These are phyloP conservation scores for Lagerstroemia speciosa DNA, from an alignment of 345 rosid genomes.

Conservation along the genomic window DNA sequence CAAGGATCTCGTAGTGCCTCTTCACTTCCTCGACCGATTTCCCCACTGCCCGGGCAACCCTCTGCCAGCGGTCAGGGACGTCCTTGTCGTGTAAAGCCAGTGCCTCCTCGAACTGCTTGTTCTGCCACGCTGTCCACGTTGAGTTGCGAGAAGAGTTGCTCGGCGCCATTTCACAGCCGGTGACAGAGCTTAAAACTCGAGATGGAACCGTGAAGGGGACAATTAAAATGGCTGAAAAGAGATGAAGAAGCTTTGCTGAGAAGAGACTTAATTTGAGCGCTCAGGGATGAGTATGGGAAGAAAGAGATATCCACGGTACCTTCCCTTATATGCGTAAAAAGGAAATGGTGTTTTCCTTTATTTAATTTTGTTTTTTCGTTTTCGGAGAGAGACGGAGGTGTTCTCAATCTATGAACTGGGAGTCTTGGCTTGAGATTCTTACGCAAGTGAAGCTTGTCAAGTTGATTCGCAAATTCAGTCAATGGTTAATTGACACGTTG, in stretches of 20 bases:
- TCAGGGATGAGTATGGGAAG: neutral
- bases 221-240: neutral
- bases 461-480: no score
- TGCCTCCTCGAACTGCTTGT: conserved; percentile 19
- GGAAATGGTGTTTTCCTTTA: neutral
- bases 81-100: conserved; percentile 16
- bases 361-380: neutral
- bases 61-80: conserved; percentile 16
- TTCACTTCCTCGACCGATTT: conserved; percentile 18
- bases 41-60: conserved; percentile 16
- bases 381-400: no score
- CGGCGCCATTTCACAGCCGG: neutral
- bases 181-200: neutral
- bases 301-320: neutral
- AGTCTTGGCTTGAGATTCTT: no score
- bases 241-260: neutral
- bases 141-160: no score
- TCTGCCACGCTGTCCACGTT: conserved; percentile 16
- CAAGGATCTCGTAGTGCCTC: conserved; percentile 16
- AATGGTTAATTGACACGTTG: no score
- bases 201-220: neutral
- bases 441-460: no score
- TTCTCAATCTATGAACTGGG: no score
- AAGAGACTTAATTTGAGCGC: neutral
- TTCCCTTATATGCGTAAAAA: neutral